Percentiles rank a stretch among this genome's conserved stretches.
Conservation (phyloP, 352 stramenopile genomes). For the Globisporangium nagaii region DNA sequence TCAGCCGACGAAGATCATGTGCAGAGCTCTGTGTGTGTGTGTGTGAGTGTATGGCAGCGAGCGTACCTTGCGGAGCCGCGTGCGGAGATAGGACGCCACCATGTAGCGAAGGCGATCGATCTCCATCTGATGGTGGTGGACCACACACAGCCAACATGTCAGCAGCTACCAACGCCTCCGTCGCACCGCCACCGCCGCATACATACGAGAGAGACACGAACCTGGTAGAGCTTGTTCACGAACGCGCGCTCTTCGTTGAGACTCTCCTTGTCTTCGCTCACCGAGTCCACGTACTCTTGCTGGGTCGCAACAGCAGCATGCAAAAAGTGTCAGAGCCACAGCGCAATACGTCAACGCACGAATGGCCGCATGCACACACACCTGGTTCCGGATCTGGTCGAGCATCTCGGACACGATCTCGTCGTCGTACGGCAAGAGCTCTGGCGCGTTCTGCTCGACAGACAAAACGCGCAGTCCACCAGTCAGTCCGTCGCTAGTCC, state of each 20-base stretch:
- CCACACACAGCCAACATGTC: neutral
- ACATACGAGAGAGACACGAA: too few relatives aligned
- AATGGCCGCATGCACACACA: neutral
- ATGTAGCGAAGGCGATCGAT: constrained; percentile 85
- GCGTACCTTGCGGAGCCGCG: constrained; percentile 60
- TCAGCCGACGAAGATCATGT: too few relatives aligned
- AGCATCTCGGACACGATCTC: constrained; percentile 82
- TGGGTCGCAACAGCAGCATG: too few relatives aligned
- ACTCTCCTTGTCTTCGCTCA: constrained; percentile 51
- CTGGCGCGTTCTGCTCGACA: constrained; percentile 55
- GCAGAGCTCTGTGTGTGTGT: too few relatives aligned
- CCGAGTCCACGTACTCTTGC: constrained; percentile 82
- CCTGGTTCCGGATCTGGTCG: constrained; percentile 79
- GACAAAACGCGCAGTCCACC: neutral
- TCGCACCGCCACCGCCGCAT: too few relatives aligned
- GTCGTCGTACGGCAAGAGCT: constrained; percentile 68
- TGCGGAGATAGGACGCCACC: constrained; percentile 77
- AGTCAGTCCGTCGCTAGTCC: neutral
- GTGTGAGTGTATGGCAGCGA: too few relatives aligned
- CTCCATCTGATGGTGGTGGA: too few relatives aligned
- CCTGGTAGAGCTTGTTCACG: constrained; percentile 81
- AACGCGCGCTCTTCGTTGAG: constrained; percentile 78
- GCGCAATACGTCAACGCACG: neutral
- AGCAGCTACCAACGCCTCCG: too few relatives aligned
- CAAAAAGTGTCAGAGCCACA: neutral